Conservation (phyloP, 805 yeast species). For the Candida montana region DNA sequence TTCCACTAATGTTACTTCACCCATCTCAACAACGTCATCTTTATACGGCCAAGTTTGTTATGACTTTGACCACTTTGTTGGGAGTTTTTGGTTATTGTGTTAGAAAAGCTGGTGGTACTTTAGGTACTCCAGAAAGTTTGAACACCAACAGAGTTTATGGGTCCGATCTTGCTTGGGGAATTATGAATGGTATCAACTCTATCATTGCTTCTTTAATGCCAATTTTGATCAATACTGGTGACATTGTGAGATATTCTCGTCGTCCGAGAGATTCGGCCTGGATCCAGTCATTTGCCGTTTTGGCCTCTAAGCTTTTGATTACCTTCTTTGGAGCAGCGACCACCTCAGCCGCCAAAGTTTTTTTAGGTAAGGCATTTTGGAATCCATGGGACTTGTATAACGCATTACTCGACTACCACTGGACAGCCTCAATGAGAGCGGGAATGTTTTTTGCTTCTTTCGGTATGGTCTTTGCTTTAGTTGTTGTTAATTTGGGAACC, state of each 20-base stretch:
- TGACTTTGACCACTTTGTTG: slow-evolving; percentile 18
- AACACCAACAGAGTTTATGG: slow-evolving; percentile 5
- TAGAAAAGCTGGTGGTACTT: slow-evolving; percentile 9
- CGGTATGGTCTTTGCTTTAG: slow-evolving; percentile 3
- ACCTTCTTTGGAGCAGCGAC: slow-evolving; percentile 5
- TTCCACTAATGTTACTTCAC: slow-evolving; percentile 2
- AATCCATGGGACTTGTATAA: slow-evolving; percentile 4
- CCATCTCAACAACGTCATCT: slow-evolving; percentile 3
- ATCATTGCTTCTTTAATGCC: slow-evolving; percentile 5
- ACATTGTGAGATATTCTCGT: slow-evolving; percentile 4
- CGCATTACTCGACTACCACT: slow-evolving; percentile 2
- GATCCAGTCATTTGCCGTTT: slow-evolving; percentile 3
- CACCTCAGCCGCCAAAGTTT: slow-evolving; percentile 1
- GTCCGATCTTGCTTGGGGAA: slow-evolving; percentile 2
- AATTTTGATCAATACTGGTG: slow-evolving; percentile 3
- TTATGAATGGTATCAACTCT: slow-evolving; percentile 2
- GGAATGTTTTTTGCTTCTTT: slow-evolving; percentile 3
- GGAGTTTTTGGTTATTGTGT: slow-evolving; percentile 11
- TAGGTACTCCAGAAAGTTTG: slow-evolving; percentile 5
- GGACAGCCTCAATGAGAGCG: slow-evolving; percentile 3
- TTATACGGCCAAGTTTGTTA: neutral
- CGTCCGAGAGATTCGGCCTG: slow-evolving; percentile 4
- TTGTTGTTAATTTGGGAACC: slow-evolving; percentile 4
- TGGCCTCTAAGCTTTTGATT: slow-evolving; percentile 1
- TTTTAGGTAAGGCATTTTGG: slow-evolving; percentile 3